Conservation (phyloP, 306 rosid genomes). For the Ormosia semicastrata region DNA sequence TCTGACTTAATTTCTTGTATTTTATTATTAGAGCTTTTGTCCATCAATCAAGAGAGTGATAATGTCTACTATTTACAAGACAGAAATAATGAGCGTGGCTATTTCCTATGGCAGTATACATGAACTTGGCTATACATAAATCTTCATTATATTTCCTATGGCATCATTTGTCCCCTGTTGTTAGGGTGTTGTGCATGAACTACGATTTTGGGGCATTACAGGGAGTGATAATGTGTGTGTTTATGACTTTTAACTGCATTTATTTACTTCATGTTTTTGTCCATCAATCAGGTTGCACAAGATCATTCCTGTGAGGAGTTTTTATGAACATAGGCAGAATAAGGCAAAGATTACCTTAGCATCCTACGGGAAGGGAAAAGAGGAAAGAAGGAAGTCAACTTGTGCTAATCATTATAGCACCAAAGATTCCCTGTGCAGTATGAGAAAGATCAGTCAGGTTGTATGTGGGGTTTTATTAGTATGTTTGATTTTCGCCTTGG, state of each 20-base stretch:
- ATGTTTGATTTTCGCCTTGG: slow-evolving; percentile 93
- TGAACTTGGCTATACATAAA: too few species aligned
- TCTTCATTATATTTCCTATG: too few species aligned
- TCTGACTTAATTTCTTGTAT: too few species aligned
- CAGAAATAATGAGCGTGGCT: too few species aligned
- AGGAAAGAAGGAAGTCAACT: slow-evolving; percentile 6
- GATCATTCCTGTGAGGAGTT: slow-evolving; percentile 17
- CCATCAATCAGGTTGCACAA: slow-evolving; percentile 33
- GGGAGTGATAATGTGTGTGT: not conserved
- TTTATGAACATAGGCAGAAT: slow-evolving; percentile 10
- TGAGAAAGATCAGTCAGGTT: slow-evolving; percentile 88
- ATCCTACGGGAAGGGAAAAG: not conserved
- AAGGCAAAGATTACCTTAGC: slow-evolving; percentile 21
- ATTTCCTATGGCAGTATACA: too few species aligned
- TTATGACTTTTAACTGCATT: not conserved
- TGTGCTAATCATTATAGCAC: slow-evolving; percentile 47
- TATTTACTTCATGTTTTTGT: slow-evolving; percentile 32
- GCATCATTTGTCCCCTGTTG: slow-evolving; percentile 7
- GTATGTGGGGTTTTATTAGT: slow-evolving; percentile 98
- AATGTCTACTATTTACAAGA: too few species aligned
- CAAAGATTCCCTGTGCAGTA: slow-evolving; percentile 63
- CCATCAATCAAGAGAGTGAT: too few species aligned
- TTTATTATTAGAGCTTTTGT: too few species aligned
- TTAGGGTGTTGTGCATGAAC: slow-evolving; percentile 13
- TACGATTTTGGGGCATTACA: not conserved